Base-by-base conservation (phyloP, 164 flowering plant genomes). In the Tetracentron sinense region DNA sequence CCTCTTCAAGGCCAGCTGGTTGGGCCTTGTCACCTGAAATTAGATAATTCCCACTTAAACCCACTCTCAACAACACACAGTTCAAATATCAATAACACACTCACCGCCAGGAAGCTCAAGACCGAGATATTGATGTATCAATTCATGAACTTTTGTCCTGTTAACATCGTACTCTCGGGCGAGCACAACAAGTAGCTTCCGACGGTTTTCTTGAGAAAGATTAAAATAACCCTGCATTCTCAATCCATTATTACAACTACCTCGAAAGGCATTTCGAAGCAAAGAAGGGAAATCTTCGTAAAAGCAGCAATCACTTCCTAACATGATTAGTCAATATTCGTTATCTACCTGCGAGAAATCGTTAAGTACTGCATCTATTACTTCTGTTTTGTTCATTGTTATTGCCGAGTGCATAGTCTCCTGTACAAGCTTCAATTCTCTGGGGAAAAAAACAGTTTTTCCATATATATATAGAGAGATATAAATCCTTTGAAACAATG, bases 111-210 rank as follows among this genome's bases (percentile, higher is more conserved):
- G 90, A 61, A 81, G 72, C 64, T 84, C 82, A 71, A 87, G 84
- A 57, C 83, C 88, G 64, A 93, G 89, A 79, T 93, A 90, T 62
- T 87, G 94, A 60, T 82, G 82, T 61, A 93, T 83, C 73, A 88
- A 62, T 60, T 88, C 94, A 6, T 78, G 86, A 57, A 90, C 85
- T 76, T 76, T 80, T 2, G 48, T 68, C 70, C 98, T 77, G 60
- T 83, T 78, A 7, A 88, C 80, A 77, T 87, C 91, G 76, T 87
- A 88, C 56, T 87, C 96, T 78, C 71, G 79, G 31, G 98, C 92
- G 27, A 90, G 85, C 2, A 76, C 59, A 48, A 83, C 69, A 20
- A 93, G 75, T 38, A 90, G 57, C 54, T 71, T 72, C 60, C 67
- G 64, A 6, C 90, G 87, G 63, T 77, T 66, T 55, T 87, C 92